Conservation (phyloP, 208 protist genomes). For the Trichomonas vaginalis region DNA sequence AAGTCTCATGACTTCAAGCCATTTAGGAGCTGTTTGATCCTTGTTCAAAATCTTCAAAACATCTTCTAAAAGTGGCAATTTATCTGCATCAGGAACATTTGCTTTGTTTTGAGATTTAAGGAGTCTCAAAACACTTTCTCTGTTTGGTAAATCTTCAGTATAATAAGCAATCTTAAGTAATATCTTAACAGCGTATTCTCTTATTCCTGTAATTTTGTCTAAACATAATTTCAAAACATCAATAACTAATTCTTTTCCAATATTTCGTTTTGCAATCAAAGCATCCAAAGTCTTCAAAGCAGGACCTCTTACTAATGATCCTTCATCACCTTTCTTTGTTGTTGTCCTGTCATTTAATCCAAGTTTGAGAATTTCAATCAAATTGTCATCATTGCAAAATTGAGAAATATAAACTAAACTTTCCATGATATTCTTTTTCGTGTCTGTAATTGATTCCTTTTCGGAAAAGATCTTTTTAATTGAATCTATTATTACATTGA, state of each 20-base stretch:
- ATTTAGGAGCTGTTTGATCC: no score
- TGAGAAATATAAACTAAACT: background rate
- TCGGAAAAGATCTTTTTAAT: background rate
- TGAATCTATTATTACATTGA: background rate
- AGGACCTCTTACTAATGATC: background rate
- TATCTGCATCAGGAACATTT: background rate
- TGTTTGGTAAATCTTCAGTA: background rate
- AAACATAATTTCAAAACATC: background rate
- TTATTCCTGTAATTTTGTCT: background rate
- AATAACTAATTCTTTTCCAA: background rate
- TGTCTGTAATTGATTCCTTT: background rate
- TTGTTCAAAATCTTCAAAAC: background rate
- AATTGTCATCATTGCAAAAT: background rate
- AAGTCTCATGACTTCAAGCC: background rate
- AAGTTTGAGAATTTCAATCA: background rate
- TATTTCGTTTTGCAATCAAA: background rate
- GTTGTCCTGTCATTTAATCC: background rate
- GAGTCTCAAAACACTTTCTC: background rate
- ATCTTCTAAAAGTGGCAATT: background rate
- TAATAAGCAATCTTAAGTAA: background rate
- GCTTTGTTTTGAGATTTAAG: background rate
- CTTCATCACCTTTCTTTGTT: slow-evolving; percentile 17
- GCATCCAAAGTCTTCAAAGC: background rate
- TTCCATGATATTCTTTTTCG: background rate
- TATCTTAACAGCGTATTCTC: background rate